Conservation (phyloP, 331 rosid genomes). For the Spiraea crenata region DNA sequence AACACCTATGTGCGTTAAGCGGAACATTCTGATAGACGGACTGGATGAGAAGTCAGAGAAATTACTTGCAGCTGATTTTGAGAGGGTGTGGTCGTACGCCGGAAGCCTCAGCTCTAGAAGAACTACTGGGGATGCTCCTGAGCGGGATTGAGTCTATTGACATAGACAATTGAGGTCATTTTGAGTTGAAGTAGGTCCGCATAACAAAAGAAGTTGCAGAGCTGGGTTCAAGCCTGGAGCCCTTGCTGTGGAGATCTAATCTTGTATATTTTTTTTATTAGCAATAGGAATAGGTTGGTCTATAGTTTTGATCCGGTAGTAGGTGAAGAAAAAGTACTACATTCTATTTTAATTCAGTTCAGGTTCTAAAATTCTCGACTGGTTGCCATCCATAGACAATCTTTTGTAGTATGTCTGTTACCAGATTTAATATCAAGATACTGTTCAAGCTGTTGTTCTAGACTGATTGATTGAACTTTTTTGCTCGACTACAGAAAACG, state of each 20-base stretch:
- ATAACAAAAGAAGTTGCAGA: conserved; percentile 13
- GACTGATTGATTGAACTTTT: neutral
- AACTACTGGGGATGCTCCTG: conserved; percentile 67
- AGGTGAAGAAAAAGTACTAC: conserved; percentile 18
- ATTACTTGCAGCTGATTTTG: conserved; percentile 45
- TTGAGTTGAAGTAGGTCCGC: conserved; percentile 16
- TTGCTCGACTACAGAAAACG: no score
- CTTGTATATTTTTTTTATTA: conserved; percentile 34
- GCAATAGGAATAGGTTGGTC: conserved; percentile 25
- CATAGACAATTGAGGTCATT: conserved; percentile 7
- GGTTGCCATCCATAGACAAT: neutral
- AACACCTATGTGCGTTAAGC: conserved; percentile 41
- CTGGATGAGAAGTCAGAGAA: conserved; percentile 42
- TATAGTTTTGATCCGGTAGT: conserved; percentile 33
- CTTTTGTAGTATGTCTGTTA: neutral
- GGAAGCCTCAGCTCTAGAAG: conserved; percentile 80
- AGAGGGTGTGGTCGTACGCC: conserved; percentile 73
- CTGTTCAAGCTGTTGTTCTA: neutral
- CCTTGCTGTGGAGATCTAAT: conserved; percentile 6
- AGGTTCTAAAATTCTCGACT: neutral
- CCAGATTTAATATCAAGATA: neutral
- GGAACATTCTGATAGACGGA: conserved; percentile 35
- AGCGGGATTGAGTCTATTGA: conserved; percentile 46
- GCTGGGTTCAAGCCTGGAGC: conserved; percentile 1
- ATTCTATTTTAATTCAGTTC: neutral